Evolutionary conservation across 2,329 filamentous ascomycete genomes (phyloP).

Genomic region (Penicillium psychrosexuale): DNA sequence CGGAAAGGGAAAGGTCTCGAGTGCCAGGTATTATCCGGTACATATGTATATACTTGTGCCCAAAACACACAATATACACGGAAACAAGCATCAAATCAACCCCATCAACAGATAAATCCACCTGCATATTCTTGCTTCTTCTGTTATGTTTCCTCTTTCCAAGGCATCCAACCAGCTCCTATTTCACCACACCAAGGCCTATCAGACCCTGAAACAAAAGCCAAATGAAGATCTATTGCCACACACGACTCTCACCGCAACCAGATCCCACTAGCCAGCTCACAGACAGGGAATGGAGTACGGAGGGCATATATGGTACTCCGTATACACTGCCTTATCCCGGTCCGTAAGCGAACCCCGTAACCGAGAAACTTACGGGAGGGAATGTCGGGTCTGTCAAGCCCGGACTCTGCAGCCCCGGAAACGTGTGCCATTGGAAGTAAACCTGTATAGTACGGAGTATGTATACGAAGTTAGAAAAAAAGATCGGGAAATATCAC

Average conservation of each 20-base stretch:
- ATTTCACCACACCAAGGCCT: not conserved
- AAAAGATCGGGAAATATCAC: not conserved
- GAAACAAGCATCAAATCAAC: not conserved
- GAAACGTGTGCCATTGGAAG: not conserved
- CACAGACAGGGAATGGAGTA: not conserved
- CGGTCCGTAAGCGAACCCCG: slow-evolving; percentile 14
- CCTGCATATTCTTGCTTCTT: not conserved
- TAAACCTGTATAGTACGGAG: not conserved
- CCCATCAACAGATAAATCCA: not conserved
- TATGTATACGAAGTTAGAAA: not conserved
- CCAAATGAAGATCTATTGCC: not conserved
- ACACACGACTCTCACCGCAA: not conserved
- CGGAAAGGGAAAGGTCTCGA: too few species aligned
- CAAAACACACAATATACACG: not conserved
- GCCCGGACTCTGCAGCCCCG: not conserved
- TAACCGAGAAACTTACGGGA: slow-evolving; percentile 23
- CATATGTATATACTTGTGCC: not conserved
- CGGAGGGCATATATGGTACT: not conserved
- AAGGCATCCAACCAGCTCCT: not conserved
- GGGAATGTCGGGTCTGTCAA: slow-evolving; percentile 12
- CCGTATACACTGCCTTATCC: not conserved
- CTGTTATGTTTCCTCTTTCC: not conserved
- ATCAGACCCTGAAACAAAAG: not conserved
- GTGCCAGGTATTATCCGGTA: too few species aligned
- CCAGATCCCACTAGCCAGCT: not conserved